These are phyloP conservation scores for Plantago ovata DNA, from an alignment of 257 asterid species.

Conservation along the genomic window DNA sequence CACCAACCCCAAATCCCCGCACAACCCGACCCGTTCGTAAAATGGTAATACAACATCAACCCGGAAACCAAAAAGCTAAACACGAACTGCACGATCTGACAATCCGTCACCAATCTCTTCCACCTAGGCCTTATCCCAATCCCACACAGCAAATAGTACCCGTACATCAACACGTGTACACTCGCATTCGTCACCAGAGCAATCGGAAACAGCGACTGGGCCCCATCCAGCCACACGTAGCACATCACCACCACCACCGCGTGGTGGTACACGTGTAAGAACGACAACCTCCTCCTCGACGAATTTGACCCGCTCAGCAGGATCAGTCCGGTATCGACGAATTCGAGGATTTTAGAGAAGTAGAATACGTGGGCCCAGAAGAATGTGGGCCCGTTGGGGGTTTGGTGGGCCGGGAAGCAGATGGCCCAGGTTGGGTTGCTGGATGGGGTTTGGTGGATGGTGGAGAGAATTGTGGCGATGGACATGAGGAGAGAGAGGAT, in stretches of 20 bases:
- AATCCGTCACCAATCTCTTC: constrained; percentile 79
- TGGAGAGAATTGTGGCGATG: constrained; percentile 64
- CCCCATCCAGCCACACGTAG: constrained; percentile 58
- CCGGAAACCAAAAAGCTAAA: constrained; percentile 75
- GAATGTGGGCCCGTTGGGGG: constrained; percentile 72
- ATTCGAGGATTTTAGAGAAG: constrained; percentile 79
- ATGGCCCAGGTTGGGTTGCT: constrained; percentile 51
- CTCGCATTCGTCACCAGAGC: constrained; percentile 82
- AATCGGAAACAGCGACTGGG: constrained; percentile 84
- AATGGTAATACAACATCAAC: constrained; percentile 63
- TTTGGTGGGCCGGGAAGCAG: constrained; percentile 63
- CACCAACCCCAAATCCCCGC: constrained; percentile 86
- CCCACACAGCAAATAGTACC: constrained; percentile 60
- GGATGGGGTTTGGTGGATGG: constrained; percentile 59
- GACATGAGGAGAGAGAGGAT: constrained; percentile 76
- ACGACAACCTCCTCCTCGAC: constrained; percentile 46
- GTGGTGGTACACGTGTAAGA: constrained; percentile 96
- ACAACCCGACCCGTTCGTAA: constrained; percentile 61
- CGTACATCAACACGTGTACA: constrained; percentile 95
- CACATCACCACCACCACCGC: constrained; percentile 83
- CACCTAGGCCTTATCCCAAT: constrained; percentile 73
- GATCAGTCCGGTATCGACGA: constrained; percentile 66
- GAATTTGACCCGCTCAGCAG: constrained; percentile 44
- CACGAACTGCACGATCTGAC: constrained; percentile 76
- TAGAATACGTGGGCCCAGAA: constrained; percentile 94